Conservation (phyloP, 768 basidiomycete genomes). For the Tricholoma saponaceum region DNA sequence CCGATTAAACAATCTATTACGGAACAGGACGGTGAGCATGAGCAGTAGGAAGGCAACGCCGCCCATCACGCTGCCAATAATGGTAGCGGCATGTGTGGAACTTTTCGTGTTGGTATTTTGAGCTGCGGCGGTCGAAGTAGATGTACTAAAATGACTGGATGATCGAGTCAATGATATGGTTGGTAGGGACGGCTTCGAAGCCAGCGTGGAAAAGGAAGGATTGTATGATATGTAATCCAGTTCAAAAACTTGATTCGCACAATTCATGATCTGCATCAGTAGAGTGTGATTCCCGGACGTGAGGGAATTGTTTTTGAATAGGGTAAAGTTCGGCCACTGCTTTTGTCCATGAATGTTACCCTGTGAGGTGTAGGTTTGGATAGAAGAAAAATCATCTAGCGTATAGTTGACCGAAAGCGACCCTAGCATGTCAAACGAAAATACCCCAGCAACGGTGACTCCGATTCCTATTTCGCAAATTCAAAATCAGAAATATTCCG, state of each 20-base stretch:
- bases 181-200: neutral
- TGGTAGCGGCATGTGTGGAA: neutral
- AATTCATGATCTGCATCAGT: conserved; percentile 1
- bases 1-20: neutral
- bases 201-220: conserved; percentile 3
- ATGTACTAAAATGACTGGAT: neutral
- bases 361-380: neutral
- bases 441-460: neutral
- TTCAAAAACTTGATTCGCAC: neutral
- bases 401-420: neutral
- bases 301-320: neutral
- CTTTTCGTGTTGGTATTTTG: too few relatives aligned
- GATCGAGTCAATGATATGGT: neutral
- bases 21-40: neutral
- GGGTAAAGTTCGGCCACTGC: neutral
- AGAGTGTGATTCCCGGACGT: conserved; percentile 2
- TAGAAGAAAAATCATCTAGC: neutral
- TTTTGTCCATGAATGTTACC: too few relatives aligned
- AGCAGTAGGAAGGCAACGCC: neutral
- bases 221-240: conserved; percentile 6
- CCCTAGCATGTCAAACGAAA: neutral
- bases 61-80: neutral
- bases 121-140: neutral
- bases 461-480: neutral
- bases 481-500: neutral